phyloP scores from a whole-genome alignment of 2,329 filamentous ascomycete genomes.

The Hysterium pulicare region DNA sequence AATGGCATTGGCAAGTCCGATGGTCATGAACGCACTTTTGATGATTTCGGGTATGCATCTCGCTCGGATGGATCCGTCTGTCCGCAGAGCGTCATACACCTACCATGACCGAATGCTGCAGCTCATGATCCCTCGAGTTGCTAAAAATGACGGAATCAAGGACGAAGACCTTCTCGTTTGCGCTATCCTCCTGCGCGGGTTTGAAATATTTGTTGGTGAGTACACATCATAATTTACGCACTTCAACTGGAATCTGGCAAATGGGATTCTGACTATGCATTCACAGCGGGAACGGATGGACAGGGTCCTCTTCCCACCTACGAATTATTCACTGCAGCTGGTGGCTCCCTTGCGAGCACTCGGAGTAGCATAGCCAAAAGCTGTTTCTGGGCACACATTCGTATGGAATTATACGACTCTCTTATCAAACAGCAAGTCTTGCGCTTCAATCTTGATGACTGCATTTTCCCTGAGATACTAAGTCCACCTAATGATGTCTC shows the following conservation, averaged over 20 bases:
- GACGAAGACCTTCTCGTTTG: slow-evolving; percentile 17
- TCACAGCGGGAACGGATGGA: slow-evolving; percentile 16
- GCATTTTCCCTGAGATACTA: slow-evolving; percentile 6
- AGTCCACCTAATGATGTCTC: slow-evolving; percentile 11
- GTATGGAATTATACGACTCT: slow-evolving; percentile 14
- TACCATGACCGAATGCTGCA: slow-evolving; percentile 18
- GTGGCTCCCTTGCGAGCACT: slow-evolving; percentile 13
- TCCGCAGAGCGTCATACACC: slow-evolving; percentile 12
- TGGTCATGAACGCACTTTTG: slow-evolving; percentile 39
- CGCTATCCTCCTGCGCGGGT: slow-evolving; percentile 16
- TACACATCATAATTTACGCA: no score
- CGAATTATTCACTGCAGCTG: slow-evolving; percentile 14
- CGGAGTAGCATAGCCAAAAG: slow-evolving; percentile 13
- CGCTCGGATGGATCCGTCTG: slow-evolving; percentile 17
- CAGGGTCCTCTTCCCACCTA: slow-evolving; percentile 14
- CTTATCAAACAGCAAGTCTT: slow-evolving; percentile 12
- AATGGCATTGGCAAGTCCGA: slow-evolving; percentile 32
- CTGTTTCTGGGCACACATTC: slow-evolving; percentile 18
- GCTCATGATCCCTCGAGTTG: slow-evolving; percentile 15
- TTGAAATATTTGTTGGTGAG: slow-evolving; percentile 18
- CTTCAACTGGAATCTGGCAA: not conserved
- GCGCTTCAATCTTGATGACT: slow-evolving; percentile 12
- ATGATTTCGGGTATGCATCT: slow-evolving; percentile 40
- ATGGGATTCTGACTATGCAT: not conserved
- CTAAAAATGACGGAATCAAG: slow-evolving; percentile 12